phyloP scores from a whole-genome alignment of 2,329 filamentous ascomycete genomes.

The Sarocladium kiliense region DNA sequence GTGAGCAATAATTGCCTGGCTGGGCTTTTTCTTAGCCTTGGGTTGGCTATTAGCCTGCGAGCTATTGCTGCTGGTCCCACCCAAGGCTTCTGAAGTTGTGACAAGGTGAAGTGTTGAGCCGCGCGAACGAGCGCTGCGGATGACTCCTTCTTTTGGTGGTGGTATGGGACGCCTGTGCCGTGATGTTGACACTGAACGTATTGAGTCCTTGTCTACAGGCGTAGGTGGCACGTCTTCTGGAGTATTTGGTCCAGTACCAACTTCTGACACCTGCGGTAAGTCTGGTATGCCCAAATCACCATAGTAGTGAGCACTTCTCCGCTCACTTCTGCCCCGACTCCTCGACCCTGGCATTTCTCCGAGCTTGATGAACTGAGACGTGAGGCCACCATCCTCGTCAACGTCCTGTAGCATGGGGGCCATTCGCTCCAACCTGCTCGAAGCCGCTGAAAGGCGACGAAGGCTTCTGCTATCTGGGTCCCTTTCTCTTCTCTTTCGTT shows the following conservation, averaged over 20 bases:
- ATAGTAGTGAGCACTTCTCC: slow-evolving; percentile 63
- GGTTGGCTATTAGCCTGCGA: slow-evolving; percentile 28
- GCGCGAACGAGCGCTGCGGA: slow-evolving; percentile 65
- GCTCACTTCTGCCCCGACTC: slow-evolving; percentile 70
- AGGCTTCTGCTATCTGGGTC: slow-evolving; percentile 77
- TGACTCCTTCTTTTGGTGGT: slow-evolving; percentile 76
- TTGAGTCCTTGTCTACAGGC: slow-evolving; percentile 73
- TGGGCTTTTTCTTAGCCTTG: slow-evolving; percentile 51
- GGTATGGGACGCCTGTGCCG: slow-evolving; percentile 69
- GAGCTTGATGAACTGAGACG: slow-evolving; percentile 36
- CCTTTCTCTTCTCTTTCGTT: slow-evolving; percentile 78
- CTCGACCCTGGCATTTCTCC: slow-evolving; percentile 47
- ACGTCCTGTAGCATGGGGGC: slow-evolving; percentile 73
- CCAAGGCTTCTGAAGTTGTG: slow-evolving; percentile 52
- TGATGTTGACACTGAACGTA: slow-evolving; percentile 72
- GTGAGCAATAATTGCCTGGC: slow-evolving; percentile 53
- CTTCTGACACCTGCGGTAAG: slow-evolving; percentile 71
- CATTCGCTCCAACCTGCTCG: slow-evolving; percentile 76
- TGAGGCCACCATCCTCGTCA: slow-evolving; percentile 64
- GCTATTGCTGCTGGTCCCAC: slow-evolving; percentile 17
- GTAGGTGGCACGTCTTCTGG: slow-evolving; percentile 55
- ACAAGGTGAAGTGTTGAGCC: slow-evolving; percentile 86
- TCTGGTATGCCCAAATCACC: slow-evolving; percentile 64
- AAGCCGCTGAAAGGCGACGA: slow-evolving; percentile 80
- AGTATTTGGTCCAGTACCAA: slow-evolving; percentile 37